Evolutionary conservation across 768 basidiomycete species (phyloP), one percentile per base, ranked within the genome.

Genomic region (Kwoniella dendrophila): DNA sequence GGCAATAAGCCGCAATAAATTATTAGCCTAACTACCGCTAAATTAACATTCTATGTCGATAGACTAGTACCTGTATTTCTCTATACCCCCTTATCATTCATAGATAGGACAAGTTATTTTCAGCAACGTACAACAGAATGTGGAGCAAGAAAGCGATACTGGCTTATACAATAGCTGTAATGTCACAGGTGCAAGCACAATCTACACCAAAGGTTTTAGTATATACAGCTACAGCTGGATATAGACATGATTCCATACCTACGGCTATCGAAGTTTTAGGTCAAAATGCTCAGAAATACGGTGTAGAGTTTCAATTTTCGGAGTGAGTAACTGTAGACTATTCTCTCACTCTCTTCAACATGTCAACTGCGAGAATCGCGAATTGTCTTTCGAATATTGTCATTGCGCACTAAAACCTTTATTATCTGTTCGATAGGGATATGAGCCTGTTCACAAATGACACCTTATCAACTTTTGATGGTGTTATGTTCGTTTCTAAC

Each of bases 191-290:
- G 4, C 52, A 58, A 30, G 43, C 47, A n/a, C 60, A 62, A 34
- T 53, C 63, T 26, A 55, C 48, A 34, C 74, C 74, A 0, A 26
- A 40, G 27, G 74, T 89, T 8, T 81, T 88, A 33, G 83, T 86
- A 18, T 88, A 86, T 66, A 85, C 87, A 22, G 84, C 84, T 1
- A 89, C 87, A 0, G 72, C 77, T 5, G 84, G 82, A 4, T 90
- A 83, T 75, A 81, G 88, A 60, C 89, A 90, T 69, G 88, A 89
- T 62, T 87, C 86, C 2, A 90, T 90, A 58, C 88, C 88, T 0
- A 84, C 85, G 1, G 88, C 88, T 3, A 84, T 88, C 27, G 77
- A 83, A 43, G 84, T 83, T 0, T 76, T 90, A 40, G 82, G 83
- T 58, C 73, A 80, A 1, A 81, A 80, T 24, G 82, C 82, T 1